Conservation (phyloP, 306 rosid species). For the Quercus alba region DNA sequence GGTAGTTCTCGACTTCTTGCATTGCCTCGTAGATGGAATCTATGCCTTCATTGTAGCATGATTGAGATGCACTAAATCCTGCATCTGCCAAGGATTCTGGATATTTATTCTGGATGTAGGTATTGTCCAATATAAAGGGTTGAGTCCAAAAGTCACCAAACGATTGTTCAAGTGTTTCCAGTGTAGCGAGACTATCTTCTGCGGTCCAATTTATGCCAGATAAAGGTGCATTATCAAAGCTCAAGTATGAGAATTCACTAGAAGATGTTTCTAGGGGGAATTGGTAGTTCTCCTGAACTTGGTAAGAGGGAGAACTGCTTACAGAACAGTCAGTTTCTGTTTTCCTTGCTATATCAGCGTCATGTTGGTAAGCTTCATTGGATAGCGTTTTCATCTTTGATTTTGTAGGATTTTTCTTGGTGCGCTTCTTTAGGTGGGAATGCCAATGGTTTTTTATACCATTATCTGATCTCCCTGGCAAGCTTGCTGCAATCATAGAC, state of each 20-base stretch:
- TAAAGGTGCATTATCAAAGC: conserved; percentile 2
- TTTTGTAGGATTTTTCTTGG: background rate
- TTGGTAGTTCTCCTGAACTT: conserved; percentile 36
- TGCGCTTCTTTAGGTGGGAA: conserved; percentile 46
- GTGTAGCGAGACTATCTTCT: conserved; percentile 9
- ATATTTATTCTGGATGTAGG: too few relatives aligned
- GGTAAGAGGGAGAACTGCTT: too few relatives aligned
- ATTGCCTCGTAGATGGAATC: too few relatives aligned
- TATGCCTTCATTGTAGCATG: too few relatives aligned
- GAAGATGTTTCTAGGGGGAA: conserved; percentile 18
- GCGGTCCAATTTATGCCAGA: background rate
- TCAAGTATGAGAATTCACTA: conserved; percentile 10
- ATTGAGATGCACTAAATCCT: too few relatives aligned
- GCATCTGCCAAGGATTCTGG: too few relatives aligned
- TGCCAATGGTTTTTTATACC: conserved; percentile 71
- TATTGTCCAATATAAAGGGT: too few relatives aligned
- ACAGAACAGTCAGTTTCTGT: too few relatives aligned
- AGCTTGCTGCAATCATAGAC: conserved; percentile 54
- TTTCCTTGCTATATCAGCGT: too few relatives aligned
- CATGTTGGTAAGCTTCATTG: background rate
- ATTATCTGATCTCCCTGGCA: conserved; percentile 72
- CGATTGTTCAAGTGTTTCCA: too few relatives aligned
- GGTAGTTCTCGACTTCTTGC: too few relatives aligned
- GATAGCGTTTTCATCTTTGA: background rate
- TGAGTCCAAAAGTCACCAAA: too few relatives aligned